Percentiles rank a stretch among this genome's conserved stretches.
Evolutionary conservation across 2,329 filamentous ascomycete species (phyloP).

Genomic region (Aspergillus hiratsukae): DNA sequence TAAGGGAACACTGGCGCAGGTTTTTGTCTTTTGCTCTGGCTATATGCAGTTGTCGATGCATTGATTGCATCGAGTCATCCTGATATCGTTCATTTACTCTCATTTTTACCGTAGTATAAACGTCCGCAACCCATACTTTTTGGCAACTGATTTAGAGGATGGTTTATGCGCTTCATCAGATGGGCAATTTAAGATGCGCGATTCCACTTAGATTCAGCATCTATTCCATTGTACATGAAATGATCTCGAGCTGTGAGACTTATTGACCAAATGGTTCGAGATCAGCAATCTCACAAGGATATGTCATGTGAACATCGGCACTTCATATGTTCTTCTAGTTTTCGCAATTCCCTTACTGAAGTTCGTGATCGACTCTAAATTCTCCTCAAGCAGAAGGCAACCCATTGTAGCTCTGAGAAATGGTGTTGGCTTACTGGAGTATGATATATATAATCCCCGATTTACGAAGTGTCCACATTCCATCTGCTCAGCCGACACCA

Average conservation of each 20-base stretch:
- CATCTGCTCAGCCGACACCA: neutral
- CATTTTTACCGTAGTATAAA: slow-evolving; percentile 27
- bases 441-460: neutral
- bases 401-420: neutral
- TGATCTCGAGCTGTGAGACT: neutral
- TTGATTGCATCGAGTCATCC: slow-evolving; percentile 9
- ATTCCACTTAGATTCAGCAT: neutral
- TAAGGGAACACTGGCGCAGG: slow-evolving; percentile 26
- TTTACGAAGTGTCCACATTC: neutral
- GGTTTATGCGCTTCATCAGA: slow-evolving; percentile 8
- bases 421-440: neutral
- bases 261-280: neutral
- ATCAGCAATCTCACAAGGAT: neutral
- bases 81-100: slow-evolving; percentile 17
- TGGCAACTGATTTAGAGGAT: slow-evolving; percentile 23
- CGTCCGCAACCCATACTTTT: slow-evolving; percentile 18
- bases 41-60: slow-evolving; percentile 12
- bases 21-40: slow-evolving; percentile 16
- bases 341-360: neutral
- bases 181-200: slow-evolving; percentile 35
- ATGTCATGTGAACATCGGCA: neutral
- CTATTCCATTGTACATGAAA: neutral
- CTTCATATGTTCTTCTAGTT: neutral
- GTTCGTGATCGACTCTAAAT: neutral
- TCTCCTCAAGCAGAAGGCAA: neutral